Percentiles rank a stretch among this genome's conserved stretches.
Evolutionary conservation across 257 asterid genomes (phyloP).

Genomic region (Anisodus tanguticus): DNA sequence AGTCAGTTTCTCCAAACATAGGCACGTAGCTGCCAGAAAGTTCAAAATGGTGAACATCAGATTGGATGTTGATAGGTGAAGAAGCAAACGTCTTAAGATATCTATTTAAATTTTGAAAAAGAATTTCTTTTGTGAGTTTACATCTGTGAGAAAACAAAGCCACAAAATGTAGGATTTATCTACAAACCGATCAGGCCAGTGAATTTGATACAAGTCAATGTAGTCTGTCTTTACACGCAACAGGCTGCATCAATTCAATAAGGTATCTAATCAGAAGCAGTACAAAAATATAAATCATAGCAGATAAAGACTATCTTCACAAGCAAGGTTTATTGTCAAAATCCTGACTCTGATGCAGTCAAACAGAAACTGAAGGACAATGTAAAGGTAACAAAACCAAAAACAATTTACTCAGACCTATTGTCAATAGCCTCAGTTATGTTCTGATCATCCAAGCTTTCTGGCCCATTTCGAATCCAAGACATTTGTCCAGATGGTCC

Average conservation of each 20-base stretch:
- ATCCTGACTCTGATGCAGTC: neutral
- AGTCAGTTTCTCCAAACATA: conserved; percentile 93
- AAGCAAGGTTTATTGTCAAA: neutral
- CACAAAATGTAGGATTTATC: conserved; percentile 36
- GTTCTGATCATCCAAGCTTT: conserved; percentile 67
- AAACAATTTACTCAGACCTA: conserved; percentile 55
- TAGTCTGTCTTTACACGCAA: conserved; percentile 70
- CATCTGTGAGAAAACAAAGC: conserved; percentile 22
- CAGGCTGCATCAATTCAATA: conserved; percentile 57
- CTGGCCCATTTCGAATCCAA: conserved; percentile 94
- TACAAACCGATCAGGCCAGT: conserved; percentile 99
- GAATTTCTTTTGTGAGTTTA: neutral
- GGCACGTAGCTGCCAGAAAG: conserved; percentile 55
- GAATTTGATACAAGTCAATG: conserved; percentile 91
- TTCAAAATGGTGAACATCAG: conserved; percentile 21
- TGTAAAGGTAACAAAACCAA: neutral
- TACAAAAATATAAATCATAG: conserved; percentile 29
- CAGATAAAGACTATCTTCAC: neutral
- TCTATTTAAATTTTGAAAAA: neutral
- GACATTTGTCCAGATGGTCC: conserved; percentile 97
- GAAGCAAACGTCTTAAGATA: neutral
- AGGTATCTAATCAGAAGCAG: conserved; percentile 23
- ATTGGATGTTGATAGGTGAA: neutral
- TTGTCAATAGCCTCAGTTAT: conserved; percentile 78
- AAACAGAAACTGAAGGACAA: neutral